A percentile compares a stretch with the other conserved stretches of the same genome.
Conservation (phyloP, 2,329 filamentous ascomycete species). For the Tolypocladium pustulatum region DNA sequence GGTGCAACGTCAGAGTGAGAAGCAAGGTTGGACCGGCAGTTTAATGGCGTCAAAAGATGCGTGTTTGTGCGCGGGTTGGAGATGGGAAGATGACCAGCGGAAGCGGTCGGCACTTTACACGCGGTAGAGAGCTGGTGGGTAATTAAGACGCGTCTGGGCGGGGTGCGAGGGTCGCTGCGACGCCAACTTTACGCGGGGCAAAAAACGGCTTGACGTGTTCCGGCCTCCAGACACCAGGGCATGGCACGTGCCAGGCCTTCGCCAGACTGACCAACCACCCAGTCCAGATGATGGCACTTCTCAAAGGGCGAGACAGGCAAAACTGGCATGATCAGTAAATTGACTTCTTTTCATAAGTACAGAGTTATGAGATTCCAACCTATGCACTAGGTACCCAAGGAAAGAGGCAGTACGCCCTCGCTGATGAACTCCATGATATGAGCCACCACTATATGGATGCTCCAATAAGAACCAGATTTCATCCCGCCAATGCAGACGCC, state of each 20-base stretch:
- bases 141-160: slow-evolving; percentile 20
- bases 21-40: not conserved
- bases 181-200: slow-evolving; percentile 20
- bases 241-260: not conserved
- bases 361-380: not conserved
- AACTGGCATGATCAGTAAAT: not conserved
- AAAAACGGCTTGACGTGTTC: not conserved
- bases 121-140: slow-evolving; percentile 13
- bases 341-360: not conserved
- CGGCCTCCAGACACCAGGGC: not conserved
- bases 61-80: slow-evolving; percentile 1
- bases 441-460: not conserved
- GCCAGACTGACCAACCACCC: not conserved
- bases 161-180: slow-evolving; percentile 6
- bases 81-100: slow-evolving; percentile 1
- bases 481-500: not conserved
- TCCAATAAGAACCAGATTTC: not conserved
- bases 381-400: not conserved
- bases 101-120: slow-evolving; percentile 20
- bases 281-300: not conserved
- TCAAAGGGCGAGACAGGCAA: not conserved
- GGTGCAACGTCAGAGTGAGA: not conserved
- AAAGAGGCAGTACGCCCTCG: not conserved
- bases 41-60: not conserved
- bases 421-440: not conserved